These are phyloP conservation scores for Xylaria hypoxylon DNA, from an alignment of 2,329 filamentous ascomycete species.

Conservation along the genomic window DNA sequence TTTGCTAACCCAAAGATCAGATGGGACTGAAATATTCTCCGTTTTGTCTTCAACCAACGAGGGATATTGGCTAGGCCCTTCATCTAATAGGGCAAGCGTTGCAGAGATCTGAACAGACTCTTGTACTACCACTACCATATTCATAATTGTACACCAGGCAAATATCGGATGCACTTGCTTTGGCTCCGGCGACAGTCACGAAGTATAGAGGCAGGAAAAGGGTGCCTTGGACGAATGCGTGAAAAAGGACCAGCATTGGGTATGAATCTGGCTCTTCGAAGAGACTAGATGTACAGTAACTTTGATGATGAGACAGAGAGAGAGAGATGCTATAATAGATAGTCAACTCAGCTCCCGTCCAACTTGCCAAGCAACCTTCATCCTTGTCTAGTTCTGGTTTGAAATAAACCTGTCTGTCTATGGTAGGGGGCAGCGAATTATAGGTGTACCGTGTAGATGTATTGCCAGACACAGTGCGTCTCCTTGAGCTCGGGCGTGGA, in stretches of 20 bases:
- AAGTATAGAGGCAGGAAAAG: slow-evolving; percentile 24
- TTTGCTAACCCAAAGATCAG: slow-evolving; percentile 24
- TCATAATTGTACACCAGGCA: slow-evolving; percentile 39
- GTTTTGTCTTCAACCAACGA: neutral
- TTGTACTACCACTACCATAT: slow-evolving; percentile 39
- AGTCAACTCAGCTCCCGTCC: slow-evolving; percentile 15
- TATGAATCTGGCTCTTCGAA: neutral
- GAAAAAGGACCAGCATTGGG: slow-evolving; percentile 4
- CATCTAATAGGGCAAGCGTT: slow-evolving; percentile 10
- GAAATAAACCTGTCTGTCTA: neutral
- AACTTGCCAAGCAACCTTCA: neutral
- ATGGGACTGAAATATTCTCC: slow-evolving; percentile 31
- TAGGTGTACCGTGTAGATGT: too few relatives aligned
- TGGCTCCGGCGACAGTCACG: slow-evolving; percentile 26
- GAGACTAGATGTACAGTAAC: slow-evolving; percentile 1
- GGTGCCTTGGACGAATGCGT: neutral
- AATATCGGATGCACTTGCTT: slow-evolving; percentile 25
- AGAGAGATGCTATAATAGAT: slow-evolving; percentile 13
- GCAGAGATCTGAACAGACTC: slow-evolving; percentile 22
- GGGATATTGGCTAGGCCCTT: slow-evolving; percentile 12
- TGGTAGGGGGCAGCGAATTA: neutral
- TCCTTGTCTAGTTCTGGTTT: neutral
- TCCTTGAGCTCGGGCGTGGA: too few relatives aligned
- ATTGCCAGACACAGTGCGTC: too few relatives aligned
- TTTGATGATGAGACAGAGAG: neutral